These are phyloP conservation scores for Mycosphaerella sp. DNA, from an alignment of 2,329 filamentous ascomycete species.

Conservation along the genomic window DNA sequence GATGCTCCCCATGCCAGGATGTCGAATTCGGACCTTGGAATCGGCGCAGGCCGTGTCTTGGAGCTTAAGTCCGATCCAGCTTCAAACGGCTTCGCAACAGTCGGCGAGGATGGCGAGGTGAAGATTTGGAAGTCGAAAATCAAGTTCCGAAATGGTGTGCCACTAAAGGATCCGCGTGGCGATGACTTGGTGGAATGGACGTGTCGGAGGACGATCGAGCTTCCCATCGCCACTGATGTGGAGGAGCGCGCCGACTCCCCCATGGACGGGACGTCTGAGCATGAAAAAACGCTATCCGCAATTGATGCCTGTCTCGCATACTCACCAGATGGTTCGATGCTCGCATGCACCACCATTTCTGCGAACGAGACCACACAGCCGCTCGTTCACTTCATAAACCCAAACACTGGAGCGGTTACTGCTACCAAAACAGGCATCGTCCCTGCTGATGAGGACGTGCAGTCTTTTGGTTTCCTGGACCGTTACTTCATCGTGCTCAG, in stretches of 20 bases:
- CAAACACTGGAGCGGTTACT: conserved; percentile 59
- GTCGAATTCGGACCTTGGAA: conserved; percentile 13
- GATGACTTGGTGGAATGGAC: conserved; percentile 67
- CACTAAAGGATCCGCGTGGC: conserved; percentile 53
- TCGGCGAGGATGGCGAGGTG: conserved; percentile 73
- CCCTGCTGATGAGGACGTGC: conserved; percentile 49
- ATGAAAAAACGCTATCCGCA: conserved; percentile 7
- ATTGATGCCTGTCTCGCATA: conserved; percentile 63
- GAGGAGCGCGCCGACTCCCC: conserved; percentile 26
- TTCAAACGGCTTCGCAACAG: conserved; percentile 68
- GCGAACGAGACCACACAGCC: conserved; percentile 45
- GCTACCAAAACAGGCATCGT: conserved; percentile 52
- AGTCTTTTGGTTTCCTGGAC: conserved; percentile 60
- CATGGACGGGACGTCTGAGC: conserved; percentile 38
- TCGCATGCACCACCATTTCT: conserved; percentile 55
- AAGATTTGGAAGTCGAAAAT: conserved; percentile 75
- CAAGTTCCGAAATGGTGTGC: conserved; percentile 61
- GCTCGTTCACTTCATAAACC: conserved; percentile 70
- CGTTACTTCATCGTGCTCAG: conserved; percentile 71
- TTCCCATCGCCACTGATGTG: conserved; percentile 33
- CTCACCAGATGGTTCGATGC: conserved; percentile 75
- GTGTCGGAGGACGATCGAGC: conserved; percentile 53
- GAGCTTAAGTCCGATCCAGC: conserved; percentile 66
- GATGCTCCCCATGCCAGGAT: conserved; percentile 66
- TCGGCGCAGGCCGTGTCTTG: conserved; percentile 54